Base-by-base conservation (phyloP, 2,329 filamentous ascomycete species). In the Hypoxylon sp. region DNA sequence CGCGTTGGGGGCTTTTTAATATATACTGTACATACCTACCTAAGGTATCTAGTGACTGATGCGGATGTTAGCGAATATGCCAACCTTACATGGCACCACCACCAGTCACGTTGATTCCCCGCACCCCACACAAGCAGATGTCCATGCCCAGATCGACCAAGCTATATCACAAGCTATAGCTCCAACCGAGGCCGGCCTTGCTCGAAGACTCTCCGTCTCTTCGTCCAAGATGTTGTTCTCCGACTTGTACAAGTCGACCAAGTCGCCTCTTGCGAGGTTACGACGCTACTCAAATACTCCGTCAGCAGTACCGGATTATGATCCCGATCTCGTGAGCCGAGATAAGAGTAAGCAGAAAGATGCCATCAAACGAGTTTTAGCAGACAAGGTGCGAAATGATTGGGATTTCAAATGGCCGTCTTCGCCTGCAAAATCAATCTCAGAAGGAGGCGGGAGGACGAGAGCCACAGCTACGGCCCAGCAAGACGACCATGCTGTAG, bases 341-440 rank as follows among this genome's bases (percentile, higher is more conserved):
- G 89, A 91, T 75, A 90, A 90, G 76, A 68, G 78, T 27, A 89
- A 86, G 79, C 87, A 89, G 72, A 91, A 90, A 75, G 87, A 89
- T 44, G 89, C 89, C 11, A 85, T 91, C 37, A 87, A 82, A 73
- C 84, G 81, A 55, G 87, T 86, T 71, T 79, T 91, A 1, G 78
- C 80, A 2, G 82, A 84, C 21, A 87, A 84, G 70, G 80, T 91
- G 44, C 85, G 83, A 67, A 84, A 83, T 67, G 88, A 90, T 74
- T 91, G 89, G 89, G 79, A 81, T 0, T 91, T 89, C 73, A 72
- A 80, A 35, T 90, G 88, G 88, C 85, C 87, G 1, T 81, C 79
- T 21, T 62, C 72, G 50, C 31, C 64, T 44, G 35, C 51, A 13
- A 63, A 54, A 17, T 8, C 58, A 44, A 64, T 42, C 60, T 63